phyloP scores from a whole-genome alignment of 2,329 filamentous ascomycete species.

The Calonectria pauciramosa region DNA sequence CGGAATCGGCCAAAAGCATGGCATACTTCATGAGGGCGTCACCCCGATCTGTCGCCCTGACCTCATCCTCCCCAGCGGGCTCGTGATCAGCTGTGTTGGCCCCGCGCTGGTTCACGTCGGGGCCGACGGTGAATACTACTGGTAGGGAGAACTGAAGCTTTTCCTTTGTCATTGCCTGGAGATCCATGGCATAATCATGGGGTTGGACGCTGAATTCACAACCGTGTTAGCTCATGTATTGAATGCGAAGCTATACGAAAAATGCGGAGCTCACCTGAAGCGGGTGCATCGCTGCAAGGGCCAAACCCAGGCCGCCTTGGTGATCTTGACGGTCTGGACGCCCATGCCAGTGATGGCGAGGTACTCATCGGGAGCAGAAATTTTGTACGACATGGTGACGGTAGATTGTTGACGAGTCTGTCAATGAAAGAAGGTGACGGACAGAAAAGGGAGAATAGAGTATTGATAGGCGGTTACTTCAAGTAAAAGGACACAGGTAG shows the following conservation, averaged over 20 bases:
- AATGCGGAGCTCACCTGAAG: slow-evolving; percentile 53
- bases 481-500: neutral
- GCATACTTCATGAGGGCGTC: slow-evolving; percentile 85
- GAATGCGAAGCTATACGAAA: neutral
- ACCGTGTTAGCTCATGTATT: slow-evolving; percentile 15
- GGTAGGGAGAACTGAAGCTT: slow-evolving; percentile 87
- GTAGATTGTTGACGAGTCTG: slow-evolving; percentile 8
- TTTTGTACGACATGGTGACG: slow-evolving; percentile 70
- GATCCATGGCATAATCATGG: slow-evolving; percentile 85
- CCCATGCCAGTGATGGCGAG: slow-evolving; percentile 88
- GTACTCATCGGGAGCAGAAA: slow-evolving; percentile 85
- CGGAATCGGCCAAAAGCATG: slow-evolving; percentile 80
- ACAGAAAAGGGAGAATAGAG: neutral
- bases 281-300: slow-evolving; percentile 77
- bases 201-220: slow-evolving; percentile 69
- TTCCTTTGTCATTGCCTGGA: slow-evolving; percentile 91
- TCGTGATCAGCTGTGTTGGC: slow-evolving; percentile 52
- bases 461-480: neutral
- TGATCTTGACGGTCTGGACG: slow-evolving; percentile 80
- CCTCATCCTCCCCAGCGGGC: slow-evolving; percentile 35
- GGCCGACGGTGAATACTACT: slow-evolving; percentile 88
- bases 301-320: slow-evolving; percentile 81
- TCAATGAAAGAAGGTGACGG: neutral
- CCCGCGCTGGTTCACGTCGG: slow-evolving; percentile 75
- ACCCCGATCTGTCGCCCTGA: slow-evolving; percentile 63